Base-by-base conservation (phyloP, 2,329 filamentous ascomycete species). In the Aplosporella prunicola region DNA sequence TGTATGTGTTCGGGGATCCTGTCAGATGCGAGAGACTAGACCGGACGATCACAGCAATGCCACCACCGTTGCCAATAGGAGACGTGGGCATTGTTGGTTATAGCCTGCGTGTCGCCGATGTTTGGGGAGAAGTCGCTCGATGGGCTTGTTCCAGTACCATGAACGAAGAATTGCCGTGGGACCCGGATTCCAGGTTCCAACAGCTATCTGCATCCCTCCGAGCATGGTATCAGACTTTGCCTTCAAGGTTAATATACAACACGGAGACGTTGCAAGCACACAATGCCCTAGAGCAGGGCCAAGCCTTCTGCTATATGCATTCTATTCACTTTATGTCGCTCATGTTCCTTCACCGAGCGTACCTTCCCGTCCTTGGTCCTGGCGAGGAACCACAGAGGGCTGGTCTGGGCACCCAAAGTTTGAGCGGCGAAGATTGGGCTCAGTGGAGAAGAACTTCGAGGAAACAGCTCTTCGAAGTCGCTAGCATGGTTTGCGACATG, bases 301-400 rank as follows among this genome's bases (percentile, higher is more conserved):
- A 62, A 35, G 59, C 58, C 4, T 62, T 56, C 43, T 57, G 53
- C 45, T 62, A 62, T 44, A 62, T 61, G 59, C 58, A 61, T 42
- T 53, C 56, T 43, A 62, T 62, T 32, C 52, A 61, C 41, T 62
- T 62, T 40, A 62, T 62, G 59, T 56, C 52, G 37, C 51, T 54
- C 43, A 62, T 62, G 58, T 62, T 62, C 40, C 51, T 62, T 11
- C 55, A 61, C 33, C 58, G 59, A 13, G 56, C 58, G 17, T 61
- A 62, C 42, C 44, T 62, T 8, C 58, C 58, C 0, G 57, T 60
- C 6, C 52, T 61, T 1, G 59, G 57, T 1, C 55, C 57, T 2
- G 51, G 56, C 13, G 32, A 26, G 10, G 52, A 60, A 29, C 6
- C 32, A 6, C 28, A 40, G 22, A 16, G 8, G 5, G 20, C 29